These are phyloP conservation scores for Yamadazyma sp. DNA, from an alignment of 805 yeast species.

Conservation along the genomic window DNA sequence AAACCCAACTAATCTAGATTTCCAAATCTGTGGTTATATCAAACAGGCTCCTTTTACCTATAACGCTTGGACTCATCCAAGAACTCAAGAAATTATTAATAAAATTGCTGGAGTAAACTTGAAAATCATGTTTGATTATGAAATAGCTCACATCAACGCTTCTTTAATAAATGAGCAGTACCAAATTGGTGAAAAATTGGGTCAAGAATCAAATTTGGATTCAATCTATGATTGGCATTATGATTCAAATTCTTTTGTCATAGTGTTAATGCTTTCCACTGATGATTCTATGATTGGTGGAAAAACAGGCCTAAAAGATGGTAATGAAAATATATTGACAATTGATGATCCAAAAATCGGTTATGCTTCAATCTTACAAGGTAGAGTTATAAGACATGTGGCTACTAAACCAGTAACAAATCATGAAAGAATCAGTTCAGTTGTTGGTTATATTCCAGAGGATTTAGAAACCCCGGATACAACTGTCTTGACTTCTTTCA, in stretches of 20 bases:
- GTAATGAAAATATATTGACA: conserved; percentile 13
- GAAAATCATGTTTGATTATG: conserved; percentile 25
- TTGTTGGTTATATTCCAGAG: conserved; percentile 41
- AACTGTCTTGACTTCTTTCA: conserved; percentile 40
- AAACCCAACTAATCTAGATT: conserved; percentile 26
- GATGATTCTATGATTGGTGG: conserved; percentile 16
- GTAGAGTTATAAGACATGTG: conserved; percentile 21
- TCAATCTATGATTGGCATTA: conserved; percentile 17
- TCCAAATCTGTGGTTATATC: conserved; percentile 24
- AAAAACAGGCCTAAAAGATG: conserved; percentile 14
- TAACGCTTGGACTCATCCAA: conserved; percentile 29
- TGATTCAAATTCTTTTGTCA: conserved; percentile 15
- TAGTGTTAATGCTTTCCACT: conserved; percentile 15
- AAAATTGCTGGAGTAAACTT: conserved; percentile 25
- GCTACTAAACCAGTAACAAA: conserved; percentile 23
- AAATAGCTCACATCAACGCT: conserved; percentile 26
- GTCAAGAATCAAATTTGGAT: conserved; percentile 6
- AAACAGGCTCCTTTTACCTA: conserved; percentile 20
- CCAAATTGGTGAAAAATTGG: conserved; percentile 11
- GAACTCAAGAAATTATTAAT: conserved; percentile 22
- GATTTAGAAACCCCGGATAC: conserved; percentile 33
- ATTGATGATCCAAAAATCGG: conserved; percentile 21
- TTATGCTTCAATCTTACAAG: conserved; percentile 20
- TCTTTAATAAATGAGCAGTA: conserved; percentile 14
- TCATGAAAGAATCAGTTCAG: conserved; percentile 42